Evolutionary conservation across 768 basidiomycete species (phyloP).

Genomic region (Naganishia kalamii): DNA sequence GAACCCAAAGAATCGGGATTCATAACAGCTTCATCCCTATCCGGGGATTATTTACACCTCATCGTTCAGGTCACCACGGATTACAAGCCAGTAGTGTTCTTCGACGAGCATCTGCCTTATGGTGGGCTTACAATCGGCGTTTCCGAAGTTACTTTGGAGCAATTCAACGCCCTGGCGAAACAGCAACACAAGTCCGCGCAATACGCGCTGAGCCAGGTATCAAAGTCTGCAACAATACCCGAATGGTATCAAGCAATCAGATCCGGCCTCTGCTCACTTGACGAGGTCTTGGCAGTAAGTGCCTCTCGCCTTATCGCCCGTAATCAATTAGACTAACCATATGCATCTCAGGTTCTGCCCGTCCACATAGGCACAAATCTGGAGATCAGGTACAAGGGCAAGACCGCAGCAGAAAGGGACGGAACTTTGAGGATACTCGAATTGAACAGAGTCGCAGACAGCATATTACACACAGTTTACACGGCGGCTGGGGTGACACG

Average conservation of each 20-base stretch:
- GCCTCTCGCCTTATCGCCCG: conserved; percentile 10
- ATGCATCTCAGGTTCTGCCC: conserved; percentile 34
- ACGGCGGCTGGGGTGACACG: conserved; percentile 49
- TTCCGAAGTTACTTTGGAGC: conserved; percentile 71
- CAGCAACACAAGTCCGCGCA: conserved; percentile 45
- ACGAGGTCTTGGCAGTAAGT: conserved; percentile 66
- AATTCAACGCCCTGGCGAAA: conserved; percentile 65
- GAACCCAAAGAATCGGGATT: conserved; percentile 39
- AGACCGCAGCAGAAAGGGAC: conserved; percentile 50
- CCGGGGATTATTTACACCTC: conserved; percentile 78
- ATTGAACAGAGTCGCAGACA: conserved; percentile 75
- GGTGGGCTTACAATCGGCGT: conserved; percentile 69
- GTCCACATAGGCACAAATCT: conserved; percentile 64
- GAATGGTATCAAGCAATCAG: conserved; percentile 47
- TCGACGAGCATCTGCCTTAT: conserved; percentile 69
- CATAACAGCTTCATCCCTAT: conserved; percentile 79
- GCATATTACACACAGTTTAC: conserved; percentile 76
- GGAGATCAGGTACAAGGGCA: conserved; percentile 70
- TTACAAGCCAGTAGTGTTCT: conserved; percentile 75
- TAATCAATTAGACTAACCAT: not conserved
- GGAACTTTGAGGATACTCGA: conserved; percentile 56
- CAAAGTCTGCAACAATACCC: conserved; percentile 24
- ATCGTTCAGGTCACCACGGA: conserved; percentile 90
- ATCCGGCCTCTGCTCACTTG: conserved; percentile 60
- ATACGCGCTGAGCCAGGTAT: not conserved